Evolutionary conservation across 139 green algal species (phyloP), one percentile per base, ranked within the genome.

Genomic region (Closterium sp.): DNA sequence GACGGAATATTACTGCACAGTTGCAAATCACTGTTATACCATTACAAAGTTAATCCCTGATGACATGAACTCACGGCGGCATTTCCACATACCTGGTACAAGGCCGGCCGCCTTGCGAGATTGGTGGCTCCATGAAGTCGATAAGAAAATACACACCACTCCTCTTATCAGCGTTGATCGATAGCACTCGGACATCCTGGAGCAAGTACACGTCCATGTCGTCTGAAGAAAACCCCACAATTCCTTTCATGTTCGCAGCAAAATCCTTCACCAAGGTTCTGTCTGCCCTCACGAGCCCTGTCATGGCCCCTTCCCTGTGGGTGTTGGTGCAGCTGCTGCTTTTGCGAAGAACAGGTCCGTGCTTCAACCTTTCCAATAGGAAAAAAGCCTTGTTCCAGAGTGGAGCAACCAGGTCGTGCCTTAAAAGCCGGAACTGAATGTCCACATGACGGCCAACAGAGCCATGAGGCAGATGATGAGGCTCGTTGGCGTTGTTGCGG

Each of bases 361-460:
- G 83, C 30, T 86, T 34, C 30, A 33, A 16, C 3, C 83, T 23
- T 23, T 36, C 96, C 90, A 28, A 30, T n/a, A 32, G 34, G 33
- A 7, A 94, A 55, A 7, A 94, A 84, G 89, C 88, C 89, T 93
- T 93, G 25, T 89, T 64, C 30, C 83, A 88, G 34, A 97, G 69
- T 12, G 94, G 90, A 23, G 86, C 93, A 28, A 97, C 85, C 34
- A 96, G 64, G 85, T 97, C 94, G 88, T 96, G 94, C 0, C 96
- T 92, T 87, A 97, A 87, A 35, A 97, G 94, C 21, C 96, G 92
- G 94, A 96, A 97, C 86, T 96, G 94, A 12, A 95, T 30, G 85
- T 97, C 96, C 31, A 94, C 31, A 19, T 96, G 96, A 4, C 94
- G 94, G 21, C 90, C 66, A 0, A 91, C 87, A 33, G 93, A 95